Conservation (phyloP, 768 basidiomycete genomes). For the Sistotremastrum niveocremeum region DNA sequence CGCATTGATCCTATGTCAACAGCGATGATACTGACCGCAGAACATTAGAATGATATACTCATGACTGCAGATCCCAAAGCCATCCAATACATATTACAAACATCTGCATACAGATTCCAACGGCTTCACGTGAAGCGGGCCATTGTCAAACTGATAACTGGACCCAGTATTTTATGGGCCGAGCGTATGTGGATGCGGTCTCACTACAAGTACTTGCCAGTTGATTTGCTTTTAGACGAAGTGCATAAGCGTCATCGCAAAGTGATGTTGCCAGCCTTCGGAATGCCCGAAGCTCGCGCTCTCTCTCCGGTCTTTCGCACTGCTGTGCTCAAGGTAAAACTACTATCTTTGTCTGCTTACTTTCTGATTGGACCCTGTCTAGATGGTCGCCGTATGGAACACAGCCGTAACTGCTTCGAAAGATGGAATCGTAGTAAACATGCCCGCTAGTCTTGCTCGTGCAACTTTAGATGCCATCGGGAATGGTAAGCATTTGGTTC, state of each 20-base stretch:
- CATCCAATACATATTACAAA: slow-evolving; percentile 43
- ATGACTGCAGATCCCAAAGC: slow-evolving; percentile 44
- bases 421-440: slow-evolving; percentile 30
- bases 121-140: slow-evolving; percentile 39
- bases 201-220: not conserved
- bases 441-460: slow-evolving; percentile 30
- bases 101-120: slow-evolving; percentile 40
- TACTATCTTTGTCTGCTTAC: not conserved
- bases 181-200: slow-evolving; percentile 24
- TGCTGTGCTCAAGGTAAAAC: slow-evolving; percentile 12
- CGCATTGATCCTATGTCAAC: not conserved
- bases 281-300: slow-evolving; percentile 27
- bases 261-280: slow-evolving; percentile 23
- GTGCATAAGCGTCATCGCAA: slow-evolving; percentile 19
- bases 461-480: slow-evolving; percentile 27
- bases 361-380: not conserved
- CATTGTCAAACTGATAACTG: slow-evolving; percentile 35
- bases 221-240: slow-evolving; percentile 8
- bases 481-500: slow-evolving; percentile 14
- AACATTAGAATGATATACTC: slow-evolving; percentile 34
- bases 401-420: slow-evolving; percentile 32
- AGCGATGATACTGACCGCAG: not conserved
- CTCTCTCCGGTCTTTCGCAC: slow-evolving; percentile 11
- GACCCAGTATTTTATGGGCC: slow-evolving; percentile 40
- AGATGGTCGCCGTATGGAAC: slow-evolving; percentile 40